These are phyloP conservation scores for Anethum foeniculum DNA, from an alignment of 140 eudicot genomes.

Conservation along the genomic window DNA sequence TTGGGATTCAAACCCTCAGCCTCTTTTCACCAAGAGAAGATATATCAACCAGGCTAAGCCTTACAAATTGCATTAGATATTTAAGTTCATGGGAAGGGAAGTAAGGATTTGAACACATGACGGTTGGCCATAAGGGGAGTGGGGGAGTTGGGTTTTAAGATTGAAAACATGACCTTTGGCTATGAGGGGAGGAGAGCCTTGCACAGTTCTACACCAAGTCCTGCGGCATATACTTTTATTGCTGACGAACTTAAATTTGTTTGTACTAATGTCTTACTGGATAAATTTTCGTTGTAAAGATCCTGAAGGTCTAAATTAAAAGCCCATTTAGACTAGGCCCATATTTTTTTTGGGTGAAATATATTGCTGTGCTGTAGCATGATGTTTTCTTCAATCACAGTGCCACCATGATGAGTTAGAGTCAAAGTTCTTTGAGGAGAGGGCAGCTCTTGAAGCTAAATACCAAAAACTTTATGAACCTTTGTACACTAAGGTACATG, in stretches of 20 bases:
- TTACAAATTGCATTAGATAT: background rate
- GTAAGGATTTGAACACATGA: background rate
- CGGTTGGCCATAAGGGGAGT: background rate
- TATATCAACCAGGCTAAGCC: background rate
- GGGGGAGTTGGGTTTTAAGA: background rate
- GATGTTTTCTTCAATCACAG: constrained; percentile 23
- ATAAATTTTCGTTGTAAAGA: background rate
- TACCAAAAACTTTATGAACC: constrained; percentile 82
- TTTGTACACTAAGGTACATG: constrained; percentile 52
- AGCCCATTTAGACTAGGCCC: background rate
- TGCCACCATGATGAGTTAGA: constrained; percentile 70
- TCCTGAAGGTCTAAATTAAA: background rate
- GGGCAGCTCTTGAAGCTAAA: constrained; percentile 71
- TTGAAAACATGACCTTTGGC: background rate
- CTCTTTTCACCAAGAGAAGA: too few relatives aligned
- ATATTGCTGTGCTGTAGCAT: background rate
- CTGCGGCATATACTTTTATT: background rate
- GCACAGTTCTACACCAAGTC: background rate
- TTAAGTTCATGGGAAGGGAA: background rate
- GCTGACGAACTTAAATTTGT: background rate
- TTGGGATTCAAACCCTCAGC: too few relatives aligned
- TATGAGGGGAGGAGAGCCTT: background rate
- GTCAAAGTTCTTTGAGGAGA: constrained; percentile 75
- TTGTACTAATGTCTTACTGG: background rate
- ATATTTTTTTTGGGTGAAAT: background rate